Evolutionary conservation across 164 flowering plant species (phyloP), one percentile per base, ranked within the genome.

Genomic region (Magnolia officinalis): DNA sequence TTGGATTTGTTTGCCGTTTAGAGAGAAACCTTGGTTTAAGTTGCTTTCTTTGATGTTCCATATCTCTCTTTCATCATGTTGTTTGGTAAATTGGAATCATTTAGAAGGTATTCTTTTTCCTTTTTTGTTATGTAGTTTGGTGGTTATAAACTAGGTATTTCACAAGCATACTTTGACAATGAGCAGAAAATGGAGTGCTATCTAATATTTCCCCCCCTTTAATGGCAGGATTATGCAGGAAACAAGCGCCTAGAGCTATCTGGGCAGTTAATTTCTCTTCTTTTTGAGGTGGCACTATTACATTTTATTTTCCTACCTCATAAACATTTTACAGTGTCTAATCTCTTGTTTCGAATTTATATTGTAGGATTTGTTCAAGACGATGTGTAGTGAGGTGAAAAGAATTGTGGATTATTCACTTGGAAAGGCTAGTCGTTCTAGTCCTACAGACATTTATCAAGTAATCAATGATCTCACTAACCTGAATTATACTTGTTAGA

Each of bases 161-260:
- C 45, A 37, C 45, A 37, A 37, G 45, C 45, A 55, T 55, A 55
- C 13, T 16, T 55, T 55, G 61, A 55, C 13, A 55, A 55, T 55
- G 18, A 8, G 61, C 61, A 55, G 13, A 11, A 16, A 55, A 55
- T 55, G 61, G 18, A 11, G 4, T 16, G 11, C 61, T 16, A 55
- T 11, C 61, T 11, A 55, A 55, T 55, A 11, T 16, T 55, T 55
- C 2, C 10, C 18, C 18, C 61, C 61, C 61, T 58, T 21, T 31
- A 13, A 65, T 72, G 70, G 49, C 75, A 95, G 99, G 99, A 96
- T 88, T 96, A 96, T 86, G 98, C 92, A 75, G 99, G 99, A 65
- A 96, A 96, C 88, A 96, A 96, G 82, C 84, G 99, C 67, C 76
- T 96, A 86, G 98, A 96, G 85, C 83, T 96, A 63, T 96, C 99